Evolutionary conservation across 2,329 filamentous ascomycete species (phyloP), one percentile per base, ranked within the genome.

Genomic region (Fusarium compactum): DNA sequence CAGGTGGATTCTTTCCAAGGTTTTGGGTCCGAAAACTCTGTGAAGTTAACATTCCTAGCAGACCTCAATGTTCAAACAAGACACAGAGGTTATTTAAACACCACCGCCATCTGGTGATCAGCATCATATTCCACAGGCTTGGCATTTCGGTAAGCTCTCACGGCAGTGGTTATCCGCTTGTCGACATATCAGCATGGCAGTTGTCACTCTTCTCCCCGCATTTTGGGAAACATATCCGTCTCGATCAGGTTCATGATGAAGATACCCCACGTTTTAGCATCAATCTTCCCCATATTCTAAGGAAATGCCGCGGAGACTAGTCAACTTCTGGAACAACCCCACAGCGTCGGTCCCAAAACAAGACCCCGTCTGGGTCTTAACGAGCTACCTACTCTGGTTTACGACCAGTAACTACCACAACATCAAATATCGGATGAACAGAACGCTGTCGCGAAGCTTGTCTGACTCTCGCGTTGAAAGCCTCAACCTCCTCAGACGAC

Each of bases 401-500:
- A 58, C 71, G 73, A 0, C 76, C 79, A 48, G 71, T 77, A 0
- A 80, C 67, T 51, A 78, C 70, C 41, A 78, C 47, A 40, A 77
- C 73, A 41, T 80, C 76, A 32, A 77, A 77, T 30, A 78, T 65
- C 5, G 77, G 62, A 62, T 82, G 79, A 5, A 76, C 70, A 12
- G 65, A 72, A 18, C 53, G 69, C 50, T 78, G 75, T 25, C 67
- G 71, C 10, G 73, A 66, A 7, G 69, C 72, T 11, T 68, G 22
- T n/a, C 75, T 64, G 3, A 77, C 76, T 1, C 62, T 51, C 3
- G 59, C 54, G 8, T 77, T 77, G 15, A 78, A 68, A 27, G 82
- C 78, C 78, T 85, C 81, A 4, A 86, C 84, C 60, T 84, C 79
- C n/a, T 82, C 82, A 24, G 76, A 71, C 2, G 77, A 80, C 71